Evolutionary conservation across 2,329 filamentous ascomycete genomes (phyloP), one percentile per base, ranked within the genome.

Genomic region (Blastomyces emzantsi): DNA sequence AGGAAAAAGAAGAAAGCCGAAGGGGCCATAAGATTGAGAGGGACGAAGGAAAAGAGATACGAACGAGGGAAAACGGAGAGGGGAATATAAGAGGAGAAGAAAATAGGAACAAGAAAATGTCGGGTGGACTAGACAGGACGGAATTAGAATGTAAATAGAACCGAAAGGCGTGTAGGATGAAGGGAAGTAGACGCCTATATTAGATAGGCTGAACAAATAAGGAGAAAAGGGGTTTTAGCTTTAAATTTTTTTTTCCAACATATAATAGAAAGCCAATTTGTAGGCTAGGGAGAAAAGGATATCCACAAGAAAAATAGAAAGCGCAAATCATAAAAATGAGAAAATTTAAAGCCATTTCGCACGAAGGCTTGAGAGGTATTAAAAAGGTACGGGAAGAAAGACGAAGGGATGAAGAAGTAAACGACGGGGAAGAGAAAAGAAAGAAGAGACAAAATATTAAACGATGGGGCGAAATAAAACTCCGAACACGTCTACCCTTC

Each of bases 351-450:
- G 19, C 64, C 54, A 66, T n/a, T 63, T 63, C 43, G 63, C 55
- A 39, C 56, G 17, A 55, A 58, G 56, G 43, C 51, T 59, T 39
- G 51, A 63, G 39, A 62, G 28, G 15, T 36, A 36, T 43, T 49
- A 36, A 47, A 64, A 47, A 56, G 41, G 41, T 58, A 49, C 30
- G 51, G 57, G 45, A 59, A 60, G 28, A 22, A 45, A 41, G 33
- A 47, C 36, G 66, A 67, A 62, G 65, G 41, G 33, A 67, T 61
- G 65, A 52, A 33, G 62, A 51, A 59, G 64, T 41, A 54, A 33
- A 25, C 17, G 36, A 63, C 65, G 33, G 19, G n/a, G 45, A 54
- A 61, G 33, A 15, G 58, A 39, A 58, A 61, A 19, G 1, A 30
- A 49, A 62, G 36, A 39, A 39, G 33, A 36, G 36, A 11, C 9